Evolutionary conservation across 2,329 filamentous ascomycete species (phyloP).

Genomic region (Xylariaceae sp.): DNA sequence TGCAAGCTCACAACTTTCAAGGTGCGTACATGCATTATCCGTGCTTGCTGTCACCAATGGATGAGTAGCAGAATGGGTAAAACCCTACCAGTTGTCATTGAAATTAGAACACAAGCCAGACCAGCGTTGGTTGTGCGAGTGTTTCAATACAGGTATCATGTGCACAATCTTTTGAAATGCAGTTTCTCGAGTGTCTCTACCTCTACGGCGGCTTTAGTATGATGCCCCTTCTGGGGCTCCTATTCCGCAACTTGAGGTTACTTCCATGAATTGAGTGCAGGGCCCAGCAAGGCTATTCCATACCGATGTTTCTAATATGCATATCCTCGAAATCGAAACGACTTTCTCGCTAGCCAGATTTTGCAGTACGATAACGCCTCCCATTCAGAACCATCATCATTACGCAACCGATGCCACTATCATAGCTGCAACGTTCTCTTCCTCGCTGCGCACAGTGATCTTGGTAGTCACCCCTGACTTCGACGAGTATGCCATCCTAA

Average conservation of each 20-base stretch:
- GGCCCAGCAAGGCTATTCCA: conserved; percentile 14
- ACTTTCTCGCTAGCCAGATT: conserved; percentile 39
- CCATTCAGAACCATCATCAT: conserved; percentile 41
- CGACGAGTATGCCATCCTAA: conserved; percentile 92
- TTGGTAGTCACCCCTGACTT: conserved; percentile 96
- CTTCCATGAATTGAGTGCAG: conserved; percentile 1
- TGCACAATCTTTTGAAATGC: neutral
- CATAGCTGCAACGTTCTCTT: conserved; percentile 85
- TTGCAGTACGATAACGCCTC: conserved; percentile 41
- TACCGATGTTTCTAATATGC: conserved; percentile 33
- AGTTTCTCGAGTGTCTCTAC: neutral
- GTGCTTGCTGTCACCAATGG: too few relatives aligned
- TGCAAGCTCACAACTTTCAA: too few relatives aligned
- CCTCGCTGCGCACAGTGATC: conserved; percentile 89
- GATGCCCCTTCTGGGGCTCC: neutral
- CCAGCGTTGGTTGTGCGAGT: too few relatives aligned
- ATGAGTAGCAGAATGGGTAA: too few relatives aligned
- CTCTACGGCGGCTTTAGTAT: conserved; percentile 3
- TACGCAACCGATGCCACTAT: conserved; percentile 85
- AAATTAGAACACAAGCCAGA: too few relatives aligned
- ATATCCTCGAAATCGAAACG: conserved; percentile 37
- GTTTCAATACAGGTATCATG: too few relatives aligned
- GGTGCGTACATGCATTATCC: too few relatives aligned
- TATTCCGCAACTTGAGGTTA: too few relatives aligned
- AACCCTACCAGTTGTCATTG: too few relatives aligned